Conservation (phyloP, 805 yeast genomes). For the Barnettozyma pratensis region DNA sequence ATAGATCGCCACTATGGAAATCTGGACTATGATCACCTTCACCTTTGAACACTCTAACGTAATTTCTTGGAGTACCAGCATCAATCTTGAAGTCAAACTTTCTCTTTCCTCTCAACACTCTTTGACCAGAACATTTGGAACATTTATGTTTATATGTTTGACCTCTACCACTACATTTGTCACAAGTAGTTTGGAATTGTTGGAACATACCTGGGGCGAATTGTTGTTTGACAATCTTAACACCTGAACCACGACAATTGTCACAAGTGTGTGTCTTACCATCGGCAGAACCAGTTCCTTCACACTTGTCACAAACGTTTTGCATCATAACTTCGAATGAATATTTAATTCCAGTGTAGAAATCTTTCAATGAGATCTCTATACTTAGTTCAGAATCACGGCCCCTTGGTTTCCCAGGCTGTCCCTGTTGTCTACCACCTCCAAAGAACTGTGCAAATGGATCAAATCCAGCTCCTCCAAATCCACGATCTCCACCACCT, state of each 20-base stretch:
- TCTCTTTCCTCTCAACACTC: conserved; percentile 53
- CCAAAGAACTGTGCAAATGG: conserved; percentile 63
- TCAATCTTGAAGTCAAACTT: conserved; percentile 55
- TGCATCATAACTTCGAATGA: conserved; percentile 64
- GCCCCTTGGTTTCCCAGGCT: conserved; percentile 47
- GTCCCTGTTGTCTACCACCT: conserved; percentile 28
- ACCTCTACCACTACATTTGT: conserved; percentile 77
- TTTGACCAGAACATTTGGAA: conserved; percentile 62
- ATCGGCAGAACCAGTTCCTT: conserved; percentile 83
- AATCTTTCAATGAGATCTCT: conserved; percentile 54
- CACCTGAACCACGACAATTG: conserved; percentile 74
- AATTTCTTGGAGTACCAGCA: conserved; percentile 66
- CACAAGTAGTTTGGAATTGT: conserved; percentile 75
- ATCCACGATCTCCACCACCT: conserved; percentile 34
- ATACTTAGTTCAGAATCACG: conserved; percentile 54
- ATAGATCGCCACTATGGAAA: conserved; percentile 73
- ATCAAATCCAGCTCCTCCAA: conserved; percentile 45
- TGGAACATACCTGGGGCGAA: conserved; percentile 90
- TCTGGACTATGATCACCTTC: conserved; percentile 87
- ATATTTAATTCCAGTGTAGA: conserved; percentile 61
- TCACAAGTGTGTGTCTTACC: conserved; percentile 62
- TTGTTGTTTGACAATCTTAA: conserved; percentile 58
- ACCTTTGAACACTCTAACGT: conserved; percentile 55
- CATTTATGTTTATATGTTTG: conserved; percentile 60
- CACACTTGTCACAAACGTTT: conserved; percentile 70